phyloP scores from a whole-genome alignment of 257 asterid species.

The Solanum clarkiae region DNA sequence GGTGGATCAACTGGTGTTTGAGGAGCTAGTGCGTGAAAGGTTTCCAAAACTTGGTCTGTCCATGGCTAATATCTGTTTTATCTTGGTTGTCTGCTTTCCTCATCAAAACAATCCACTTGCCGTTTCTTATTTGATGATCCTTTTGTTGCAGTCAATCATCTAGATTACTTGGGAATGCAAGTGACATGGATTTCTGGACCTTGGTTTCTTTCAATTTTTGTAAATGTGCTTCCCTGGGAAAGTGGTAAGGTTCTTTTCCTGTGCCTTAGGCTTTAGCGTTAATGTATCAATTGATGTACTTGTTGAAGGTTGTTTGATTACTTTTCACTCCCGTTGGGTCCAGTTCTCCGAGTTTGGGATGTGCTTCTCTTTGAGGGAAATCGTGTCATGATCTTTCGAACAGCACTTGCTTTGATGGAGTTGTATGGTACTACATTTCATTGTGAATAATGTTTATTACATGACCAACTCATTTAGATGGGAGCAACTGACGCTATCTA shows the following conservation, averaged over 20 bases:
- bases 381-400: constrained; percentile 91
- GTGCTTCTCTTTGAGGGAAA: constrained; percentile 90
- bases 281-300: neutral
- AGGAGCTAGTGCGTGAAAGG: constrained; percentile 81
- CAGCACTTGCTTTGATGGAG: constrained; percentile 91
- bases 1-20: constrained; percentile 95
- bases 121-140: neutral
- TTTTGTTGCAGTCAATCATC: constrained; percentile 66
- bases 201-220: constrained; percentile 87
- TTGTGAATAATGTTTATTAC: neutral
- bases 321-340: constrained; percentile 1
- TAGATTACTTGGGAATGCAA: constrained; percentile 84
- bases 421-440: constrained; percentile 52
- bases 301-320: neutral
- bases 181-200: constrained; percentile 85
- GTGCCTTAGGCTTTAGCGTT: neutral
- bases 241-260: constrained; percentile 48
- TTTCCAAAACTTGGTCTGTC: constrained; percentile 82
- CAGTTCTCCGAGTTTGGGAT: constrained; percentile 96
- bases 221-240: constrained; percentile 94
- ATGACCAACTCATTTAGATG: neutral
- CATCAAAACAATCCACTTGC: neutral
- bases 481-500: neutral
- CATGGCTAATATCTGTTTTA: neutral
- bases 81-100: constrained; percentile 1